Conservation (phyloP, 73 alveolate species). For the Halteria grandinella region DNA sequence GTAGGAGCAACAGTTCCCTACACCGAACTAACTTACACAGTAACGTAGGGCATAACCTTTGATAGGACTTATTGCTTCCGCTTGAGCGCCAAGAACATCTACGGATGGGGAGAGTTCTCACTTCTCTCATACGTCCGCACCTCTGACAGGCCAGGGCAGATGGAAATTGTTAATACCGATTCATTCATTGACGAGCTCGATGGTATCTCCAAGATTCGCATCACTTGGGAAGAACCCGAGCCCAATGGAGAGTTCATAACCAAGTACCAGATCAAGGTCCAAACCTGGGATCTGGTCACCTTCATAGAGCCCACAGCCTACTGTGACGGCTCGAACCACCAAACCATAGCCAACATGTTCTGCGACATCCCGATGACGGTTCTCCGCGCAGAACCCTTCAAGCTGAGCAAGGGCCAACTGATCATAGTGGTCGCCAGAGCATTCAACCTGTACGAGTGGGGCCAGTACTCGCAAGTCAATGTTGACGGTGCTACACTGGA, state of each 20-base stretch:
- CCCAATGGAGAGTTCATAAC: not conserved
- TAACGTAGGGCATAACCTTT: constrained; percentile 1
- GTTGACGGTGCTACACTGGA: constrained; percentile 40
- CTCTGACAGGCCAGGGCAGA: constrained; percentile 48
- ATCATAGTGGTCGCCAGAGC: constrained; percentile 33
- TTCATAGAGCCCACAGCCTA: not conserved
- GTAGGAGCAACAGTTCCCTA: not conserved
- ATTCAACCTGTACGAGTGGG: constrained; percentile 49
- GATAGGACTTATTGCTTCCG: constrained; percentile 3
- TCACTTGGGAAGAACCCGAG: not conserved
- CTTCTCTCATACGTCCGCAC: constrained; percentile 6
- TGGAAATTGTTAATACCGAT: too few species aligned
- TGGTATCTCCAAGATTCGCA: constrained; percentile 19
- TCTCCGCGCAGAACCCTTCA: constrained; percentile 36
- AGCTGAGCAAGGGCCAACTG: not conserved
- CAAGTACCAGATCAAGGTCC: constrained; percentile 18
- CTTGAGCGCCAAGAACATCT: constrained; percentile 29
- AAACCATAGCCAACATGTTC: constrained; percentile 2
- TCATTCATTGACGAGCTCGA: not conserved
- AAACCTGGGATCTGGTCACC: not conserved
- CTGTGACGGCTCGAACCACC: constrained; percentile 35
- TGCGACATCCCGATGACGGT: constrained; percentile 48
- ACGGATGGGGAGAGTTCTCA: constrained; percentile 41
- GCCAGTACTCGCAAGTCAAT: constrained; percentile 18
- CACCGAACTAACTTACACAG: not conserved